phyloP scores from a whole-genome alignment of 345 rosid genomes.

The Euphorbia peplus region DNA sequence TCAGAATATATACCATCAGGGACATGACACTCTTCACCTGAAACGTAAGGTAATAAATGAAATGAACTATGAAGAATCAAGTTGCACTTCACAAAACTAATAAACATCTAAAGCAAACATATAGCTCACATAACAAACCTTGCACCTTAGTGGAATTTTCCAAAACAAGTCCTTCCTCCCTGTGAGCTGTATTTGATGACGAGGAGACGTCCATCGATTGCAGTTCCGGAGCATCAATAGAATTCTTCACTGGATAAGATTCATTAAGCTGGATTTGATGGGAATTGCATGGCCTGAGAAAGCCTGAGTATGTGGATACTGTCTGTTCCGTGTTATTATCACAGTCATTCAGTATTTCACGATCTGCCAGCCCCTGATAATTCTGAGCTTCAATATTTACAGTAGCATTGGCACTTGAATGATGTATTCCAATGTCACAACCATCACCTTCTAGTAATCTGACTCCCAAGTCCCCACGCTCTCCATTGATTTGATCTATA shows the following conservation, averaged over 20 bases:
- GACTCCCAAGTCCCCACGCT: constrained; percentile 11
- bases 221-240: constrained; percentile 5
- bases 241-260: constrained; percentile 19
- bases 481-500: constrained; percentile 25
- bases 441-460: constrained; percentile 29
- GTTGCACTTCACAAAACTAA: constrained; percentile 1
- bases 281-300: constrained; percentile 40
- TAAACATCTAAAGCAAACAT: constrained; percentile 11
- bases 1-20: constrained; percentile 28
- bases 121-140: constrained; percentile 41
- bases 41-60: constrained; percentile 5
- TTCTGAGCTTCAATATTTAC: constrained; percentile 38
- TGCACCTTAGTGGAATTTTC: constrained; percentile 36
- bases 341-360: constrained; percentile 23
- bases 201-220: constrained; percentile 21
- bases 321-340: constrained; percentile 23
- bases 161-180: constrained; percentile 23
- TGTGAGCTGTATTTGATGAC: constrained; percentile 18
- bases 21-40: constrained; percentile 37
- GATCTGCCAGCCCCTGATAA: constrained; percentile 27
- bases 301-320: constrained; percentile 13
- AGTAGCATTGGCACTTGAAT: constrained; percentile 18
- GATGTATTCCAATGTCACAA: constrained; percentile 21
- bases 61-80: background rate
- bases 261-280: constrained; percentile 13